Evolutionary conservation across 805 yeast genomes (phyloP), one percentile per base, ranked within the genome.

Genomic region (Ogataea paraovalis): DNA sequence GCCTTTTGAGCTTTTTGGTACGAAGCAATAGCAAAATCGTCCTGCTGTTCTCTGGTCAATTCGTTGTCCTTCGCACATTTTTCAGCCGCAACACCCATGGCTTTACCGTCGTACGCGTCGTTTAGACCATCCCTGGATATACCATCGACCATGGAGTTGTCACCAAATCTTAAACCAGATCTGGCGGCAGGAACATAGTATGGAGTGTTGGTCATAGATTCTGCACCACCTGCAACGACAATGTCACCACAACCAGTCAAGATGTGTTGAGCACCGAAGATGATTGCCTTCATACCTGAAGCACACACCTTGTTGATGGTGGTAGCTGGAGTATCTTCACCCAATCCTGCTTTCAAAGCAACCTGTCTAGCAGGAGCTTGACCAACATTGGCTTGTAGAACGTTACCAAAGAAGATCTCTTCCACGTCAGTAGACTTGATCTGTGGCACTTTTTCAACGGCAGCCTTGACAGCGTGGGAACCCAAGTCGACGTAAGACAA

Each of bases 331-430:
- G 88, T 82, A 51, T 80, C 73, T 55, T 85, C 82, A 43, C 88
- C 81, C 45, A 94, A 76, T 14, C 98, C 98, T 18, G 98, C 85
- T 62, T 83, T 85, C 56, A 92, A 63, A 14, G 96, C 97, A 48
- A 92, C 98, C 73, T 92, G 99, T 72, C 98, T 85, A 32, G 99
- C 99, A 39, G 99, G 98, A 49, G 92, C 90, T 73, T 92, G 99
- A 53, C 99, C 98, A 51, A 87, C 83, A 61, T 88, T 88, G 54
- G 97, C 98, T 62, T 87, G 87, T 62, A 89, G 70, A 43, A 90
- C 99, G 62, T 89, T 87, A 62, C 99, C 99, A 66, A 90, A 90
- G 62, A 86, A 78, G 64, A 92, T 82, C 70, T 92, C 98, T 55
- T 91, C 96, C 47, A 87, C 94, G 54, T 78, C 82, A 39, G 77